phyloP scores from a whole-genome alignment of 164 flowering plant genomes.

The Umbellularia californica region DNA sequence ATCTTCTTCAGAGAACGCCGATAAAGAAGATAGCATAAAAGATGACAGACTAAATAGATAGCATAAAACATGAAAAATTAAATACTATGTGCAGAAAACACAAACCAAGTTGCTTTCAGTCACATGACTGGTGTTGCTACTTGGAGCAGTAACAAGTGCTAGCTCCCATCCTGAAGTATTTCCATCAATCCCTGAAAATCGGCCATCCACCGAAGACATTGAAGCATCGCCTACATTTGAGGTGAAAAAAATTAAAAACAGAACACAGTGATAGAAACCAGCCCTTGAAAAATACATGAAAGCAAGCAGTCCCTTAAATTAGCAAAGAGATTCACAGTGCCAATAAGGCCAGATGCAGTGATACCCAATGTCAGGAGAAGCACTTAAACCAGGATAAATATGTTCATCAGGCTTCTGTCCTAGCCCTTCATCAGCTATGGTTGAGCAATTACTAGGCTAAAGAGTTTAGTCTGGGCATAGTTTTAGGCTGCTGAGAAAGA shows the following conservation, averaged over 20 bases:
- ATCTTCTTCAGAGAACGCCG: too few relatives aligned
- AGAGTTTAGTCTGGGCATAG: background rate
- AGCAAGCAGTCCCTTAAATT: background rate
- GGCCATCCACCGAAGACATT: background rate
- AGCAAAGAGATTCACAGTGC: background rate
- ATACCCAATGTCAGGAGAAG: background rate
- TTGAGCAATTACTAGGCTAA: background rate
- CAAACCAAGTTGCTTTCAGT: slow-evolving; percentile 65
- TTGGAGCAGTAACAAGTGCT: slow-evolving; percentile 73
- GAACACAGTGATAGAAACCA: background rate
- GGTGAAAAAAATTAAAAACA: background rate
- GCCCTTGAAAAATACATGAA: background rate
- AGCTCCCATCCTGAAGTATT: slow-evolving; percentile 85
- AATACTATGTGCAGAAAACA: slow-evolving; percentile 8
- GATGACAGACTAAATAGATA: too few relatives aligned
- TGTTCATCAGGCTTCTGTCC: background rate
- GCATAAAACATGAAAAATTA: too few relatives aligned
- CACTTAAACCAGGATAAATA: background rate
- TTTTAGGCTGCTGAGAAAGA: too few relatives aligned
- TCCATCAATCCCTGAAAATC: background rate
- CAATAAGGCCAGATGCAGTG: background rate
- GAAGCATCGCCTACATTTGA: slow-evolving; percentile 2
- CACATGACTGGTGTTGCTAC: slow-evolving; percentile 37
- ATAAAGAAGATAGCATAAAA: background rate
- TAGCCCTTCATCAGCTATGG: background rate